Conservation (phyloP, 1,284 basidiomycete genomes). For the Anthracocystis walkeri region DNA sequence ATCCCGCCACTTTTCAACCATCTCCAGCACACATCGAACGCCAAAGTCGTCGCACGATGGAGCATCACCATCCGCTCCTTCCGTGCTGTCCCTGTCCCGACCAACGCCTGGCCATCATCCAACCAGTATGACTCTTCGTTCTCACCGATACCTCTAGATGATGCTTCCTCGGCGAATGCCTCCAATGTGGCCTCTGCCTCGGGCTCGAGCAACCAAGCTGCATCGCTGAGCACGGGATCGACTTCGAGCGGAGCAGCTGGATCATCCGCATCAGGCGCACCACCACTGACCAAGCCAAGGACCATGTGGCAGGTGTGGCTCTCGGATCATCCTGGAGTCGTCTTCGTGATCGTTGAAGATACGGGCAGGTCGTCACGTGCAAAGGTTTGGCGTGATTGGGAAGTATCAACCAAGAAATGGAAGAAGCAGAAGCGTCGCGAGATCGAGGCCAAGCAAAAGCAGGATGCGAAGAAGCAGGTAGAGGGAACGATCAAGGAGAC, state of each 20-base stretch:
- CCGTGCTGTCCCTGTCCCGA: conserved; percentile 50
- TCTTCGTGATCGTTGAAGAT: conserved; percentile 55
- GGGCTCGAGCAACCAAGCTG: conserved; percentile 1
- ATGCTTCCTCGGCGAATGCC: background rate
- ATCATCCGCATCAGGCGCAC: conserved; percentile 33
- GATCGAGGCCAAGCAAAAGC: conserved; percentile 20
- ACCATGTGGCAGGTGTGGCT: conserved; percentile 55
- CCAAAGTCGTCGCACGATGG: conserved; percentile 48
- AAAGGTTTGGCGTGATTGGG: conserved; percentile 50
- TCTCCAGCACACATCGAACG: conserved; percentile 42
- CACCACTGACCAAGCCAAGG: conserved; percentile 47
- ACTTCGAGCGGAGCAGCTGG: conserved; percentile 12
- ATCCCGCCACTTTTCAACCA: conserved; percentile 52
- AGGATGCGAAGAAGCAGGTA: background rate
- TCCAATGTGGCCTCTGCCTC: conserved; percentile 7
- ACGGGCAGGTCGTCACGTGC: conserved; percentile 46
- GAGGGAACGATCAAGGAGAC: background rate
- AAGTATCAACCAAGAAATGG: conserved; percentile 40
- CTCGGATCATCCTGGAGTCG: conserved; percentile 47
- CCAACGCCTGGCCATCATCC: conserved; percentile 38
- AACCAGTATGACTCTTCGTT: conserved; percentile 31
- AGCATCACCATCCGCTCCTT: conserved; percentile 57
- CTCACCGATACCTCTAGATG: background rate
- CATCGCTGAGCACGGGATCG: background rate
- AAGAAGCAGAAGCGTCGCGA: conserved; percentile 32